A percentile compares a stretch with the other conserved stretches of the same genome.
Conservation (phyloP, 805 yeast species). For the Candida ovalis region DNA sequence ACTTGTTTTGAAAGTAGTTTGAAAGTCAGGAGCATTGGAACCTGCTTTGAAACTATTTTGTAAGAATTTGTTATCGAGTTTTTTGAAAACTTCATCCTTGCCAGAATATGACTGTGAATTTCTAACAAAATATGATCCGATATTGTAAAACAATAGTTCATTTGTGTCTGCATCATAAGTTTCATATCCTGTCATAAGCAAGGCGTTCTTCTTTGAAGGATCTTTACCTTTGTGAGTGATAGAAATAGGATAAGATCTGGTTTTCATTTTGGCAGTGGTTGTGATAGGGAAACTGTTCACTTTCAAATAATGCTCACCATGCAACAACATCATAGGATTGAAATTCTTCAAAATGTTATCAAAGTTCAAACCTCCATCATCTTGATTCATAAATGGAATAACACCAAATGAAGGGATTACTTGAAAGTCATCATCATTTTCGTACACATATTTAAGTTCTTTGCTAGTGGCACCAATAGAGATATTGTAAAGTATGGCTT, state of each 20-base stretch:
- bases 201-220: conserved; percentile 53
- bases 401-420: conserved; percentile 89
- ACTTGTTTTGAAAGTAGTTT: conserved; percentile 51
- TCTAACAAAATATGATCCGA: conserved; percentile 80
- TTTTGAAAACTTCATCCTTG: conserved; percentile 40
- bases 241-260: conserved; percentile 65
- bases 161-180: conserved; percentile 66
- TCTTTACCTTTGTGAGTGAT: conserved; percentile 68
- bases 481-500: conserved; percentile 78
- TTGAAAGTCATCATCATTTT: conserved; percentile 71
- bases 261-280: conserved; percentile 57
- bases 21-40: conserved; percentile 61
- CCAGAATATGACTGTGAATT: conserved; percentile 61
- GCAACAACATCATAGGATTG: conserved; percentile 84
- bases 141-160: conserved; percentile 72
- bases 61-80: conserved; percentile 54
- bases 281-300: conserved; percentile 76
- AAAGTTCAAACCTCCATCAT: conserved; percentile 53
- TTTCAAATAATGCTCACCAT: conserved; percentile 92
- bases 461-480: conserved; percentile 81
- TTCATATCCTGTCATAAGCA: conserved; percentile 69
- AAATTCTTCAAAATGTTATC: conserved; percentile 67
- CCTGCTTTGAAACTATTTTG: conserved; percentile 53
- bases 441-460: conserved; percentile 78
- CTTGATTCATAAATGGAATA: conserved; percentile 73